phyloP scores from a whole-genome alignment of 192 early-diverging fungal genomes.

The Spizellomyces punctatus region DNA sequence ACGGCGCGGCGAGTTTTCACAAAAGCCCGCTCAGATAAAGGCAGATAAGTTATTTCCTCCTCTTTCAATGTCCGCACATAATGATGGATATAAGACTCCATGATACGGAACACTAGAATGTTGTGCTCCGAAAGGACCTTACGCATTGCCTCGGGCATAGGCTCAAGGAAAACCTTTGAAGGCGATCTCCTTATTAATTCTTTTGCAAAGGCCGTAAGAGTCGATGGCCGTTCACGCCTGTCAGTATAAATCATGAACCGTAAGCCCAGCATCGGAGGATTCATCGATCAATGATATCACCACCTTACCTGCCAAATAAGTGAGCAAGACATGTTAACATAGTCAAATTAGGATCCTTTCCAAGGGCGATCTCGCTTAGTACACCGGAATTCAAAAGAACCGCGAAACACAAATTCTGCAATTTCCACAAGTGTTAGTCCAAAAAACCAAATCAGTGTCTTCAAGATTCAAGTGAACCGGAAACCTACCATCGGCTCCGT shows the following conservation, averaged over 20 bases:
- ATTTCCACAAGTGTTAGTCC: background rate
- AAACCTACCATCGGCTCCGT: constrained; percentile 26
- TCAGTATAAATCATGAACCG: background rate
- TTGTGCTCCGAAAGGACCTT: constrained; percentile 32
- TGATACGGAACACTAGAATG: constrained; percentile 11
- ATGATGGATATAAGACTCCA: constrained; percentile 15
- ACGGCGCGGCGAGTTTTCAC: background rate
- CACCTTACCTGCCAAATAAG: constrained; percentile 18
- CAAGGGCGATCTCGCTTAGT: constrained; percentile 2
- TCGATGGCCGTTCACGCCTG: constrained; percentile 5
- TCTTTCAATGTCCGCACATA: constrained; percentile 8
- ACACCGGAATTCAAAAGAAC: constrained; percentile 42
- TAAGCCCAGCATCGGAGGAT: too few relatives aligned
- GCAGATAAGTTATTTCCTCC: constrained; percentile 6
- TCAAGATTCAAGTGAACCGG: background rate
- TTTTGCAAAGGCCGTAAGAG: background rate
- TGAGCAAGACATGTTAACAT: constrained; percentile 13
- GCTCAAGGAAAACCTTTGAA: constrained; percentile 36
- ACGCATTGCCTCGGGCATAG: constrained; percentile 7
- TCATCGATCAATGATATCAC: too few relatives aligned
- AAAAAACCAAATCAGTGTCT: background rate
- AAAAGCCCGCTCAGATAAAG: constrained; percentile 9
- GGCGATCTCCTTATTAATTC: constrained; percentile 19
- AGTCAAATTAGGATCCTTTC: constrained; percentile 4
- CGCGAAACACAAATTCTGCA: constrained; percentile 43